Percentiles rank a stretch among this genome's conserved stretches.
phyloP scores from a whole-genome alignment of 2,329 filamentous ascomycete genomes.

The Botrytis cinerea region DNA sequence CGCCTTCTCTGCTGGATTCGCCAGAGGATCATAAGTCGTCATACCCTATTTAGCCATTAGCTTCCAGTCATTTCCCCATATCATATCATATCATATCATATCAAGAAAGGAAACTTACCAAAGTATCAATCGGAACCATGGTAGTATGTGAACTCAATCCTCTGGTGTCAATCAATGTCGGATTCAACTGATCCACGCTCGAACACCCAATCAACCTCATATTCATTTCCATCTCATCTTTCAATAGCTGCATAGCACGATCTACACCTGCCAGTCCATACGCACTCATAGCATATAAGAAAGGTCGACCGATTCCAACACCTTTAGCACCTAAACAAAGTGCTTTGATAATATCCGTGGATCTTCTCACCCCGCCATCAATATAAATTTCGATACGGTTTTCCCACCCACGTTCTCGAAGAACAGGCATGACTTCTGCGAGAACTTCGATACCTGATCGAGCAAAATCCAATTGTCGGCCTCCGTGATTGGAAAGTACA shows the following conservation, averaged over 20 bases:
- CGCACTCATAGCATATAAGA: conserved; percentile 93
- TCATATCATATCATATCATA: background rate
- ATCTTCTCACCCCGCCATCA: conserved; percentile 86
- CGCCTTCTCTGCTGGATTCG: conserved; percentile 51
- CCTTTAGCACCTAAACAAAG: conserved; percentile 88
- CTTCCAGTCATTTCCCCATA: background rate
- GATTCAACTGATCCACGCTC: conserved; percentile 74
- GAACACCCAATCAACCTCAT: conserved; percentile 90
- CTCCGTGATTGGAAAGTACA: conserved; percentile 94
- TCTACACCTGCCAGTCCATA: conserved; percentile 88
- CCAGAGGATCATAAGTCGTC: conserved; percentile 49
- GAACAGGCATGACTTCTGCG: conserved; percentile 87
- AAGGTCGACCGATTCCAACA: conserved; percentile 91
- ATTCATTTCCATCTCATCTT: conserved; percentile 98
- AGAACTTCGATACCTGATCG: conserved; percentile 87
- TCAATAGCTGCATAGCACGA: conserved; percentile 86
- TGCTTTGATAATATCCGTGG: conserved; percentile 94
- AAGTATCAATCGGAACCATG: conserved; percentile 60
- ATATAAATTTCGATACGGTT: conserved; percentile 83
- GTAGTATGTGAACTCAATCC: conserved; percentile 65
- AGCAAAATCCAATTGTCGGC: conserved; percentile 89
- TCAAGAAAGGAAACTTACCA: conserved; percentile 42
- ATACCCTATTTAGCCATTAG: conserved; percentile 33
- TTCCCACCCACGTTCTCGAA: conserved; percentile 72
- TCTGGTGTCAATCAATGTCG: conserved; percentile 75